phyloP scores from a whole-genome alignment of 192 early-diverging fungal species.

The Chytriomyces sp. region DNA sequence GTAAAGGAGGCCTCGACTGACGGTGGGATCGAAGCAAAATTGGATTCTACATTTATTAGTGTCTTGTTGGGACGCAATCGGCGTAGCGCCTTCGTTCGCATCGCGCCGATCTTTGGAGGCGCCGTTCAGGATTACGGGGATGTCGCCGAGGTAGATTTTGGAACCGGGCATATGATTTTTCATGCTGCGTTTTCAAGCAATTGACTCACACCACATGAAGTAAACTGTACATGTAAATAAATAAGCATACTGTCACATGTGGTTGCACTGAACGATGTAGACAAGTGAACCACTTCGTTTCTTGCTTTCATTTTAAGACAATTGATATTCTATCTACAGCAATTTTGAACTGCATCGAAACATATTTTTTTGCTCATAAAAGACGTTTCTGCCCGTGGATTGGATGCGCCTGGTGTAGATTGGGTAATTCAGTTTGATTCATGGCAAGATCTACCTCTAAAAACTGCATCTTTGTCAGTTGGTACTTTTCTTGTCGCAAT shows the following conservation, averaged over 20 bases:
- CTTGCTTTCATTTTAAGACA: not conserved
- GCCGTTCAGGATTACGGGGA: conserved; percentile 32
- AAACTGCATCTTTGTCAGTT: no score
- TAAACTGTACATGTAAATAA: not conserved
- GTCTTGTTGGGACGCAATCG: no score
- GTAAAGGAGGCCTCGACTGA: not conserved
- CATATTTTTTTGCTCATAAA: conserved; percentile 88
- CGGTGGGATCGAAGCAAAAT: not conserved
- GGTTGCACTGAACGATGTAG: no score
- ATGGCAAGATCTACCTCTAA: conserved; percentile 94
- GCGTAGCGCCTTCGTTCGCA: conserved; percentile 31
- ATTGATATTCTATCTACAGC: not conserved
- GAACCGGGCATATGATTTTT: conserved; percentile 19
- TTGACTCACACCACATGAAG: not conserved
- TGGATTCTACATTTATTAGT: not conserved
- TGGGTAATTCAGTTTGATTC: conserved; percentile 94
- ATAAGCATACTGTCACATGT: not conserved
- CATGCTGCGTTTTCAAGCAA: conserved; percentile 6
- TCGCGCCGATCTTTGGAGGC: conserved; percentile 31
- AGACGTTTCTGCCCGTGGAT: conserved; percentile 92
- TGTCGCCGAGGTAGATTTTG: conserved; percentile 22
- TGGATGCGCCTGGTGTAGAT: conserved; percentile 96
- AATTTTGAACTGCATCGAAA: conserved; percentile 36
- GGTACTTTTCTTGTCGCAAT: no score
- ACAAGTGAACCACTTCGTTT: no score